Percentiles rank a stretch among this genome's conserved stretches.
phyloP scores from a whole-genome alignment of 306 rosid species.

The Begonia fuchsioides region DNA sequence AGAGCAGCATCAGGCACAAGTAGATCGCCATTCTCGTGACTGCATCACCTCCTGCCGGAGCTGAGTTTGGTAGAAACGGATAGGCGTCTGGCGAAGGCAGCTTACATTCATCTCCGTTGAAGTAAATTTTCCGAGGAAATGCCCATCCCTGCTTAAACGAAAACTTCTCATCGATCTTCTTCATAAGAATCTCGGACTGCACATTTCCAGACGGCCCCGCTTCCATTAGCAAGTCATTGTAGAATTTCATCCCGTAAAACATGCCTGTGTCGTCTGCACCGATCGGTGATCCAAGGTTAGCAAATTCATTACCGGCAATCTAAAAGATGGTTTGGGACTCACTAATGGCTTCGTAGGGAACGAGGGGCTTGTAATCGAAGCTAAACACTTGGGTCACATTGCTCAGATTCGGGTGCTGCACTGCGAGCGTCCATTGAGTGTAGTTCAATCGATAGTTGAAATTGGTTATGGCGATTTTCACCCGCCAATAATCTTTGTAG shows the following conservation, averaged over 20 bases:
- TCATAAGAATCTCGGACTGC: slow-evolving; percentile 71
- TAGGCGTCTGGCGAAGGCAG: slow-evolving; percentile 75
- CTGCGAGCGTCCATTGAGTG: slow-evolving; percentile 72
- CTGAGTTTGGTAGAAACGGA: slow-evolving; percentile 75
- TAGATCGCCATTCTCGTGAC: slow-evolving; percentile 12
- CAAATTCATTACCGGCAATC: not conserved
- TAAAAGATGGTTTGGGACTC: slow-evolving; percentile 16
- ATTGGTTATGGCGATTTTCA: slow-evolving; percentile 67
- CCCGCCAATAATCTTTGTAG: slow-evolving; percentile 76
- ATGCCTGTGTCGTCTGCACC: slow-evolving; percentile 87
- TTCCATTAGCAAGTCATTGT: slow-evolving; percentile 78
- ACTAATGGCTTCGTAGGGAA: slow-evolving; percentile 77
- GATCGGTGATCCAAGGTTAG: slow-evolving; percentile 2
- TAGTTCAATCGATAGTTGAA: slow-evolving; percentile 61
- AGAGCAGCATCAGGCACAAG: slow-evolving; percentile 20
- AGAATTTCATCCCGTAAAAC: slow-evolving; percentile 86
- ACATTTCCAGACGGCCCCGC: slow-evolving; percentile 82
- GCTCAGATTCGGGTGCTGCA: slow-evolving; percentile 82
- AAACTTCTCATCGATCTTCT: slow-evolving; percentile 58
- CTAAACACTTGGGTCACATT: slow-evolving; percentile 87
- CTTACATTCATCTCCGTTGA: slow-evolving; percentile 89
- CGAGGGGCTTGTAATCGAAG: slow-evolving; percentile 74
- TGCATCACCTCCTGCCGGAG: slow-evolving; percentile 12
- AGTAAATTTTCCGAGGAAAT: slow-evolving; percentile 82
- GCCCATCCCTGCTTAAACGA: slow-evolving; percentile 89